Conservation (phyloP, 2,329 filamentous ascomycete genomes). For the Dothistroma pini region DNA sequence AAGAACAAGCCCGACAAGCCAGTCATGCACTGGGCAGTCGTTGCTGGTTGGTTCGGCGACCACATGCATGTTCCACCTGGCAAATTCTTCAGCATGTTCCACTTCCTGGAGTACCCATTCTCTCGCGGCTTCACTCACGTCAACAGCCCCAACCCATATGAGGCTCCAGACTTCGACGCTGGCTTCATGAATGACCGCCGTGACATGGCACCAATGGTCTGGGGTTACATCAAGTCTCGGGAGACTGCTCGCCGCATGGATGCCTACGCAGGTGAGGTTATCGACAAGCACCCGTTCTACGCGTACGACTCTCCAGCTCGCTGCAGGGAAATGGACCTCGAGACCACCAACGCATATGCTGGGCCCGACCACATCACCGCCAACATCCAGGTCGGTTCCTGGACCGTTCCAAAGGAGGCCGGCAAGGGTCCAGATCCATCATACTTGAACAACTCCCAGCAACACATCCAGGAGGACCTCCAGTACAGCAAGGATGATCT, state of each 20-base stretch:
- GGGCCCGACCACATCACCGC: conserved; percentile 68
- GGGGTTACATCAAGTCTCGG: conserved; percentile 78
- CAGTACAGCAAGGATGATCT: conserved; percentile 63
- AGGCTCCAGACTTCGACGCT: conserved; percentile 67
- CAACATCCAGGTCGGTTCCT: conserved; percentile 63
- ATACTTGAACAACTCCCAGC: conserved; percentile 62
- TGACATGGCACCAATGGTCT: conserved; percentile 81
- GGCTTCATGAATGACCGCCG: conserved; percentile 79
- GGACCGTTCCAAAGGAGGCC: conserved; percentile 37
- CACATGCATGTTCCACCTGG: conserved; percentile 64
- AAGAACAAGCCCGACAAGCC: conserved; percentile 82
- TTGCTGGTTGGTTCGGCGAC: conserved; percentile 57
- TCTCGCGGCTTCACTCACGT: conserved; percentile 70
- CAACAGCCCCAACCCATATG: conserved; percentile 51
- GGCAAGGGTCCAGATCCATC: conserved; percentile 50
- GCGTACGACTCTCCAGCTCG: conserved; percentile 65
- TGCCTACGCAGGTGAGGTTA: conserved; percentile 70
- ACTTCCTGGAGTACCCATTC: conserved; percentile 70
- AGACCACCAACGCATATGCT: conserved; percentile 71
- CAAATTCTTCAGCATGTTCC: conserved; percentile 82
- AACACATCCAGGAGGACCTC: conserved; percentile 59
- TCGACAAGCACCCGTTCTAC: conserved; percentile 56
- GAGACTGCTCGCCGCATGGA: conserved; percentile 77
- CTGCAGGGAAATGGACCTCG: conserved; percentile 68
- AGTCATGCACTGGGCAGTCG: conserved; percentile 80